These are phyloP conservation scores for Neospora caninum DNA, from an alignment of 169 alveolate genomes.

Conservation along the genomic window DNA sequence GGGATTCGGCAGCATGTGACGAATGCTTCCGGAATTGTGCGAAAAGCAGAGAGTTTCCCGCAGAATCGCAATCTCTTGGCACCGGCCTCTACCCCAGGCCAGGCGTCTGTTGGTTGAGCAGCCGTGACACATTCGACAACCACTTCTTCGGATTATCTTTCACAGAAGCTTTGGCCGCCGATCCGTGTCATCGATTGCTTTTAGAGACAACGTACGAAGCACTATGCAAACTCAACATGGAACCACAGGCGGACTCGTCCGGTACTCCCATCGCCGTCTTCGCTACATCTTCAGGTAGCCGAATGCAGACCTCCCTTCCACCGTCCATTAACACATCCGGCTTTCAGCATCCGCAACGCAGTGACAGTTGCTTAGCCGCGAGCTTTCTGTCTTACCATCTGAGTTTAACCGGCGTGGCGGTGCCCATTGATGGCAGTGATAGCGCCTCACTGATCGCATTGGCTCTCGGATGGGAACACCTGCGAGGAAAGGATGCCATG, in stretches of 20 bases:
- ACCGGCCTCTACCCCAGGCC: background rate
- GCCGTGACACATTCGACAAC: constrained; percentile 57
- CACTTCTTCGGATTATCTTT: constrained; percentile 56
- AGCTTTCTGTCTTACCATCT: background rate
- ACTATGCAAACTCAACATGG: background rate
- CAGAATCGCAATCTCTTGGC: too few relatives aligned
- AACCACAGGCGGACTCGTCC: background rate
- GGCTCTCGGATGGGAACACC: background rate
- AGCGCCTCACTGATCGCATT: background rate
- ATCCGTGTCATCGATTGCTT: constrained; percentile 70
- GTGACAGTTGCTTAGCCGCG: background rate
- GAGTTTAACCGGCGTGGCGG: background rate
- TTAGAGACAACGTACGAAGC: constrained; percentile 54
- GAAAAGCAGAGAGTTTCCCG: too few relatives aligned
- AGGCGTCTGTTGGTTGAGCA: background rate
- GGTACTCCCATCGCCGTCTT: constrained; percentile 19
- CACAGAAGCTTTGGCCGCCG: constrained; percentile 67
- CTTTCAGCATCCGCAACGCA: background rate
- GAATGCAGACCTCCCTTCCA: too few relatives aligned
- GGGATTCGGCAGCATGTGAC: background rate
- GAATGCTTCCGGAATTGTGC: background rate
- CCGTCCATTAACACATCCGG: background rate
- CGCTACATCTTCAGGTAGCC: constrained; percentile 12
- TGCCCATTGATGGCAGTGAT: background rate
- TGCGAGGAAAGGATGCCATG: background rate